A percentile compares a stretch with the other conserved stretches of the same genome.
phyloP scores from a whole-genome alignment of 331 rosid species.

The Pyracantha coccinea region DNA sequence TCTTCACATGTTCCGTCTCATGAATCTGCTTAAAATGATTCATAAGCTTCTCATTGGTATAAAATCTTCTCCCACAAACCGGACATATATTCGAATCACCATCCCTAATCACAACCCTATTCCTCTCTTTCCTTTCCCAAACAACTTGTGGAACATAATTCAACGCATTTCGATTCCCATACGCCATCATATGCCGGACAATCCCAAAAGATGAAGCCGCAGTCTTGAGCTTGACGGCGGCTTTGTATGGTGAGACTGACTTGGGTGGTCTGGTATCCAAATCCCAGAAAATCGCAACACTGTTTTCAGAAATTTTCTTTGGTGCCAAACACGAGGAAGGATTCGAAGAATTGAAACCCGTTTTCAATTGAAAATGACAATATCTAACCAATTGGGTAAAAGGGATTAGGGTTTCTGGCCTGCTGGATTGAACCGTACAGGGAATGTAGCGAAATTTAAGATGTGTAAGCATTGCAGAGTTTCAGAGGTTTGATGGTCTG shows the following conservation, averaged over 20 bases:
- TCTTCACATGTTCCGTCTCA: constrained; percentile 58
- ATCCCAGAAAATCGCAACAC: constrained; percentile 83
- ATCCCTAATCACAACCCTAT: constrained; percentile 39
- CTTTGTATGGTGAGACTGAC: constrained; percentile 56
- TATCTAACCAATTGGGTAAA: constrained; percentile 1
- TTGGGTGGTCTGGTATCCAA: constrained; percentile 77
- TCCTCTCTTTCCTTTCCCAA: constrained; percentile 43
- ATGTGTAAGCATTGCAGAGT: constrained; percentile 20
- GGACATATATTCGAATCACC: constrained; percentile 50
- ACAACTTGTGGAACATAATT: constrained; percentile 40
- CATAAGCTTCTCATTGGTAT: constrained; percentile 54
- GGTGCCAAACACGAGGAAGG: constrained; percentile 1
- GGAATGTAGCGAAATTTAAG: constrained; percentile 21
- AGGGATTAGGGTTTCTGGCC: neutral
- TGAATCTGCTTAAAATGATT: constrained; percentile 71
- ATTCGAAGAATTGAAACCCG: neutral
- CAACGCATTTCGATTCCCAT: constrained; percentile 49
- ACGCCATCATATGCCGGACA: constrained; percentile 61
- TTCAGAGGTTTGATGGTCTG: neutral
- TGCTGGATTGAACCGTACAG: neutral
- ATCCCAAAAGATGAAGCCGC: constrained; percentile 66
- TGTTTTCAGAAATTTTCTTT: constrained; percentile 9
- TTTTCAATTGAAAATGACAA: constrained; percentile 20
- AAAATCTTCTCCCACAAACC: constrained; percentile 69
- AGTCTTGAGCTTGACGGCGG: constrained; percentile 55